Base-by-base conservation (phyloP, 441 rosid species). In the Gossypium aridum region DNA sequence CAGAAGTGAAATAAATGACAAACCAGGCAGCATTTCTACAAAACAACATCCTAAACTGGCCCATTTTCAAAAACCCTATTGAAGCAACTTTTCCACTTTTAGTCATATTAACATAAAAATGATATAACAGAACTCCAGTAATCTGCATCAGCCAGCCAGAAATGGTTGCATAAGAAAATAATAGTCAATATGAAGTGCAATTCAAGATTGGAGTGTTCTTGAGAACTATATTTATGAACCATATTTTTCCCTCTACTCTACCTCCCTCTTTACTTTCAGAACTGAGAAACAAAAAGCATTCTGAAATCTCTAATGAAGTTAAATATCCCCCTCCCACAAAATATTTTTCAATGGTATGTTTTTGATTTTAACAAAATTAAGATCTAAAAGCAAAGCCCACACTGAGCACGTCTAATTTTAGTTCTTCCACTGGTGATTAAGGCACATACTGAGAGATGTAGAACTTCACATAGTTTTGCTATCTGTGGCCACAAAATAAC, bases 381-480 rank as follows among this genome's bases (percentile, higher is more conserved):
- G 43, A 28, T 73, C 7, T 34, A 37, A 23, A 60, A 43, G 19
- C 7, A 53, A 53, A 14, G 13, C 62, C 57, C 47, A n/a, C 20
- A 3, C 19, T 1, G 49, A 20, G 25, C 72, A 25, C 7, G 37
- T 43, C 14, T 67, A 68, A 43, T 81, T 78, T 64, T 70, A 72
- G 74, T 47, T 65, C 73, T 64, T 34, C 60, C 76, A 71, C 63
- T 71, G 71, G 73, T 72, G 73, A 80, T 79, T 23, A 49, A 25
- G 79, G 76, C 64, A 71, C 89, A 77, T 86, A 95, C 99, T 26
- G 93, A 85, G 75, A 92, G 87, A 67, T 77, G 79, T 68, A 92
- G 79, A 76, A 86, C 83, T 82, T 85, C 84, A 84, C 90, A 83
- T 69, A 96, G 96, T 80, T 83, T 86, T 79, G 83, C 84, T 63